Conservation (phyloP, 2,329 filamentous ascomycete species). For the Neopestalotiopsis clavispora region DNA sequence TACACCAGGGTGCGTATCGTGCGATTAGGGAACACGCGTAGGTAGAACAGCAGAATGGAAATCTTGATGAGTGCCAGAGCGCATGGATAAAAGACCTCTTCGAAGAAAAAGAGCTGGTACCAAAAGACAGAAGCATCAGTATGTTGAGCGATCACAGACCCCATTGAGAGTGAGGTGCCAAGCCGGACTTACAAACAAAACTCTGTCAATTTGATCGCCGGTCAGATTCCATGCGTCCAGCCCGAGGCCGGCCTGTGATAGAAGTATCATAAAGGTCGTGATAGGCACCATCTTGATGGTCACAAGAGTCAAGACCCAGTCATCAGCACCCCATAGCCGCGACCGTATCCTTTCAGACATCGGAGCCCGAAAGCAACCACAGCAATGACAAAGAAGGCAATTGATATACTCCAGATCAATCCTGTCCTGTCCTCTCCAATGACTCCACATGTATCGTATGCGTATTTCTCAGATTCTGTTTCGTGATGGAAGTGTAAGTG, state of each 20-base stretch:
- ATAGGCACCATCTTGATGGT: slow-evolving; percentile 6
- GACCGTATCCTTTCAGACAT: slow-evolving; percentile 9
- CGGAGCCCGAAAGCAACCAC: neutral
- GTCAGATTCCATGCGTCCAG: slow-evolving; percentile 11
- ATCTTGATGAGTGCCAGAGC: slow-evolving; percentile 25
- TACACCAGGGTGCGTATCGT: slow-evolving; percentile 21
- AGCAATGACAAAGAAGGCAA: neutral
- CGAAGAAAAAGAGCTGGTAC: slow-evolving; percentile 2
- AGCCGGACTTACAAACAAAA: neutral
- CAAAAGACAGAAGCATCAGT: neutral
- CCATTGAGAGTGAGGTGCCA: neutral
- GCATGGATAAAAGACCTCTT: slow-evolving; percentile 9
- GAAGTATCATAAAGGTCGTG: neutral
- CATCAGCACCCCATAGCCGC: slow-evolving; percentile 1
- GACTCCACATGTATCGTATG: slow-evolving; percentile 13
- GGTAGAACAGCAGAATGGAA: slow-evolving; percentile 32
- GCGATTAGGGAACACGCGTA: slow-evolving; percentile 27
- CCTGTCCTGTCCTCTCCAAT: neutral
- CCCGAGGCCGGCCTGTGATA: neutral
- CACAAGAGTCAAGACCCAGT: slow-evolving; percentile 5
- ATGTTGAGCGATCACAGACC: too few relatives aligned
- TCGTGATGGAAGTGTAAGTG: too few relatives aligned
- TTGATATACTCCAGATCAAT: neutral
- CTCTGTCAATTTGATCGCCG: neutral
- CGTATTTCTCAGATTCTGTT: slow-evolving; percentile 12